phyloP scores from a whole-genome alignment of 2,329 filamentous ascomycete species.

The Calonectria pseudoreteaudii region DNA sequence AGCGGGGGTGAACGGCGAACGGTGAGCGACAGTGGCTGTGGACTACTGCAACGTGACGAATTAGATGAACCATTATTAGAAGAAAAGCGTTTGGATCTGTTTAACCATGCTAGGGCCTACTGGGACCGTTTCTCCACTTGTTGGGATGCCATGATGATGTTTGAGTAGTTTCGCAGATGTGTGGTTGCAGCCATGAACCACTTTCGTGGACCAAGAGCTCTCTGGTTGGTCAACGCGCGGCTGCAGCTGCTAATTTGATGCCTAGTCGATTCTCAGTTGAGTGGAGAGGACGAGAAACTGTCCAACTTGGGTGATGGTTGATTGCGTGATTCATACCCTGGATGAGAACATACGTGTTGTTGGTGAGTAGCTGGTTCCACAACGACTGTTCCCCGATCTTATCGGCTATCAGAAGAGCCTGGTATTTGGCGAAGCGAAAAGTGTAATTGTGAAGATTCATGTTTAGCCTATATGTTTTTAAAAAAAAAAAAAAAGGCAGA shows the following conservation, averaged over 20 bases:
- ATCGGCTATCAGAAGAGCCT: not conserved
- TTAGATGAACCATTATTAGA: conserved; percentile 21
- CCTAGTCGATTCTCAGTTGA: not conserved
- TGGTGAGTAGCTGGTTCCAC: not conserved
- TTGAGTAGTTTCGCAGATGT: not conserved
- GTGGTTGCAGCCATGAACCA: not conserved
- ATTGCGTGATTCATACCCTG: conserved; percentile 27
- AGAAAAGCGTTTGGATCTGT: conserved; percentile 18
- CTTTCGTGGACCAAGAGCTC: not conserved
- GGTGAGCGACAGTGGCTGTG: not conserved
- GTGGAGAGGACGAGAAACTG: conserved; percentile 2
- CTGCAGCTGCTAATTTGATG: not conserved
- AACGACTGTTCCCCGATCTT: conserved; percentile 2
- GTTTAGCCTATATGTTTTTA: not conserved
- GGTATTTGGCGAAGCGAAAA: not conserved
- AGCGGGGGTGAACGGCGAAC: not conserved
- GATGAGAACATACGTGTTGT: conserved; percentile 8
- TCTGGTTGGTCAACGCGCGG: conserved; percentile 10
- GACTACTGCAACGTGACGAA: not conserved
- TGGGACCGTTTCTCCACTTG: not conserved
- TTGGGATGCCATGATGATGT: not conserved
- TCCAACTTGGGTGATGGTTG: not conserved
- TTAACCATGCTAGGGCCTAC: conserved; percentile 4
- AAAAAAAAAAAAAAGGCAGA: not conserved
- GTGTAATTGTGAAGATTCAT: not conserved